Percentiles rank a stretch among this genome's conserved stretches.
Evolutionary conservation across 352 stramenopile genomes (phyloP).

Genomic region (Blastocystis sp.): DNA sequence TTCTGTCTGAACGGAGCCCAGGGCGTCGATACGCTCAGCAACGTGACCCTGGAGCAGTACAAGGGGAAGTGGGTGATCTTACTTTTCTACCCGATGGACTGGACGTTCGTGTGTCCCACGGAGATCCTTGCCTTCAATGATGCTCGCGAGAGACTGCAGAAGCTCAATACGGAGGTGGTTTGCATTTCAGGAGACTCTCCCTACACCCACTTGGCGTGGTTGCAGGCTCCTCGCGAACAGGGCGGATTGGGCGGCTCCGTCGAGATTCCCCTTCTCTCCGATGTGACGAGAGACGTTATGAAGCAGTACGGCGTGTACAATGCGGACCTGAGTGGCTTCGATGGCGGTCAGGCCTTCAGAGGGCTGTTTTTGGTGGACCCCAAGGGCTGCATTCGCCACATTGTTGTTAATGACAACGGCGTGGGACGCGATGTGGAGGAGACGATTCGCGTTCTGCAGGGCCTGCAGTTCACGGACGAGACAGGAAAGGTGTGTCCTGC

Average conservation of each 20-base stretch:
- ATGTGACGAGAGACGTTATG: conserved; percentile 80
- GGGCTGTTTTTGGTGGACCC: conserved; percentile 85
- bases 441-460: conserved; percentile 81
- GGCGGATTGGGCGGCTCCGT: conserved; percentile 80
- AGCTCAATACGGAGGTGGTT: conserved; percentile 77
- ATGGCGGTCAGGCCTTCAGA: neutral
- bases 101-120: conserved; percentile 84
- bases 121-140: conserved; percentile 84
- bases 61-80: conserved; percentile 82
- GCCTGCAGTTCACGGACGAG: conserved; percentile 84
- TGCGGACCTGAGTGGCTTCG: conserved; percentile 72
- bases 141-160: conserved; percentile 77
- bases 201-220: conserved; percentile 82
- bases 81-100: conserved; percentile 86
- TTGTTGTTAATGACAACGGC: conserved; percentile 81
- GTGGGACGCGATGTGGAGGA: conserved; percentile 84
- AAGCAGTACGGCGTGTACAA: conserved; percentile 81
- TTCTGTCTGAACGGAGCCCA: conserved; percentile 26
- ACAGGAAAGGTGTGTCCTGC: conserved; percentile 83
- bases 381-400: conserved; percentile 78
- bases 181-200: conserved; percentile 81
- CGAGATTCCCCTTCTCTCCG: conserved; percentile 82
- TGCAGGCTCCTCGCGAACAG: conserved; percentile 81
- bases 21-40: neutral
- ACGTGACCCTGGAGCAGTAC: conserved; percentile 79